Evolutionary conservation across 495 filamentous ascomycete species (phyloP), one percentile per base, ranked within the genome.

Genomic region (Penicillium odoratum): DNA sequence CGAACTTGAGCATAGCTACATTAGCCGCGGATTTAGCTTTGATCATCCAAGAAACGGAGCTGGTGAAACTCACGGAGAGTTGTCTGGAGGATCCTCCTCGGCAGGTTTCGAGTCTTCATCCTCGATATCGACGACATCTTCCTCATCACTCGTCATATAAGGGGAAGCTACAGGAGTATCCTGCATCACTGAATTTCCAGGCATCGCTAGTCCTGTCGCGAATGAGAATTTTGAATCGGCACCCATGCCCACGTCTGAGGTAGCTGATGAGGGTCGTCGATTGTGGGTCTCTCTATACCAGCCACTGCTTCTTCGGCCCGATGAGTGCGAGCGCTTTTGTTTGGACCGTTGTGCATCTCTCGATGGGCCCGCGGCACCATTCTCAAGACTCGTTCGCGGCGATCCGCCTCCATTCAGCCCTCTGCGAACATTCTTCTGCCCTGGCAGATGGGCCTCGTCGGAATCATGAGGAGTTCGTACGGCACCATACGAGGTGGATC

Each of bases 1-100:
- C 90, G 83, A 5, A 93, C 90, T 76, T 89, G 85, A 8, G 88
- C 65, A 69, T 91, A 81, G 9, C 63, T 66, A 54, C 2, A 31
- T 33, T 7, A 30, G 15, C 25, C 15, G 26, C 28, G 13, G 7
- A 7, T 15, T 48, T 31, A 48, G 46, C 46, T 7, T 48, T n/a
- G 28, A 30, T n/a, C 10, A 3, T 30, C 6, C 46, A 10, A 31
- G 46, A 18, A 4, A n/a, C 4, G 15, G n/a, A 48, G n/a, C 26
- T 4, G 15, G 28, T 21, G n/a, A 10, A 18, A 55, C 63, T 45
- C 47, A 66, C 46, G 69, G 69, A 9, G 69, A 71, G 57, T 71
- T 71, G 36, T 71, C 69, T 10, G 69, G 69, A 36, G 69, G 69
- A 56, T 71, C 69, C 15, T 69, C 69, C 5, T 62, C 62, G 0